Base-by-base conservation (phyloP, 1,284 basidiomycete genomes). In the Mycosarcoma maydis region DNA sequence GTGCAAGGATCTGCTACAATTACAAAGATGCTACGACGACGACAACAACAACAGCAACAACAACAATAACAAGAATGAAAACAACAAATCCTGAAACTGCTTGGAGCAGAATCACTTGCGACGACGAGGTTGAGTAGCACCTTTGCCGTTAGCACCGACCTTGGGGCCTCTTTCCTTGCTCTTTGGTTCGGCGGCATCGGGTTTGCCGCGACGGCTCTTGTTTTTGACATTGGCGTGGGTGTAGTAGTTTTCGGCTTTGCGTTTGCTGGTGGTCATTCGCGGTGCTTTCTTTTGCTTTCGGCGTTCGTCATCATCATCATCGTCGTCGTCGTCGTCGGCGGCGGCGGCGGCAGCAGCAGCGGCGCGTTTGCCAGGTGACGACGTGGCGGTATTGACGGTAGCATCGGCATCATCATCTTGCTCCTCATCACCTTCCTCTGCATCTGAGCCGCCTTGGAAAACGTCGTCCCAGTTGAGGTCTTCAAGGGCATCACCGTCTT, bases 191-290 rank as follows among this genome's bases (percentile, higher is more conserved):
- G 54, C 46, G 6, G 55, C 52, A 10, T 49, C 66, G 14, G 64
- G 57, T 49, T 72, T 69, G 50, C 90, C 88, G 49, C 65, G 72
- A 30, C 78, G 66, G 54, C 78, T 81, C 73, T 78, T 76, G 75
- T 81, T 81, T 77, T 82, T 82, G 59, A 82, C 80, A 56, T 83
- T 83, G 56, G 81, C 81, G 49, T 78, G 68, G 14, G 80, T 81
- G 84, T 92, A 97, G 85, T 94, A 98, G 85, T 98, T 98, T 58
- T 87, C 87, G 16, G 92, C 88, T 84, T 92, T 94, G 85, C 89
- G 90, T 90, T 82, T 81, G 56, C 52, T 68, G 22, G 80, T 81
- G 22, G 60, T 80, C 71, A 80, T 73, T 11, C 78, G 74, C 17
- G 55, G 24, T 26, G 58, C 75, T 50, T 81, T 80, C 50, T 68